phyloP scores from a whole-genome alignment of 164 flowering plant genomes.

The Chimonanthus praecox region DNA sequence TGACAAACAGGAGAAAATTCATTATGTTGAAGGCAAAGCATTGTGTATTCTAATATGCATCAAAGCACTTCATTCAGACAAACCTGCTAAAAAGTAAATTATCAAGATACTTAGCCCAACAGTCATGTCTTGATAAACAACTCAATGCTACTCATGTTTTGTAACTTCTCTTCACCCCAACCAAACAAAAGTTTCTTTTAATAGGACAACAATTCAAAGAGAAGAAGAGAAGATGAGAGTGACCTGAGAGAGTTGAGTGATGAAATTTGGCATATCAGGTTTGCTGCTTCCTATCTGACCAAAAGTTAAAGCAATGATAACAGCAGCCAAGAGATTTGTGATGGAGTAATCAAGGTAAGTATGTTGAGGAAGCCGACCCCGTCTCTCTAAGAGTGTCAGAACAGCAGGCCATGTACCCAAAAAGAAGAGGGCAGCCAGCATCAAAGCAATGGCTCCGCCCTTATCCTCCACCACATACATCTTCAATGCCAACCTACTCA shows the following conservation, averaged over 20 bases:
- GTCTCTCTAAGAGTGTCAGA: conserved; percentile 62
- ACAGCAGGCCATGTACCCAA: conserved; percentile 93
- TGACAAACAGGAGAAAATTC: neutral
- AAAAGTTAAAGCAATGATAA: conserved; percentile 70
- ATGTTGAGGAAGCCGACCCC: conserved; percentile 90
- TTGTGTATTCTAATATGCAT: neutral
- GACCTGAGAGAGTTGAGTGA: conserved; percentile 67
- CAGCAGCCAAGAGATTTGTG: conserved; percentile 78
- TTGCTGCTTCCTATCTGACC: conserved; percentile 65
- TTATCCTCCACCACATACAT: conserved; percentile 80
- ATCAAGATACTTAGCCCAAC: neutral
- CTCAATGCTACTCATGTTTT: neutral
- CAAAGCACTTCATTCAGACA: neutral
- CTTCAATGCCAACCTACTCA: conserved; percentile 22
- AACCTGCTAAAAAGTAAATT: neutral
- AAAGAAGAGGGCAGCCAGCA: conserved; percentile 61
- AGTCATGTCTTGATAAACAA: neutral
- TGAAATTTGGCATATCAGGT: conserved; percentile 52
- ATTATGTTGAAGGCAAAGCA: neutral
- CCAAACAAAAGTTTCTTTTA: neutral
- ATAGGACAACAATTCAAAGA: neutral
- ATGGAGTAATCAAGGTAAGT: conserved; percentile 82
- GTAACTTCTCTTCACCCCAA: neutral
- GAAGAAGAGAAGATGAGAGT: conserved; percentile 5
- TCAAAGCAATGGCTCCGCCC: conserved; percentile 73